Conservation (phyloP, 2,329 filamentous ascomycete genomes). For the Ophiostoma perfectum region DNA sequence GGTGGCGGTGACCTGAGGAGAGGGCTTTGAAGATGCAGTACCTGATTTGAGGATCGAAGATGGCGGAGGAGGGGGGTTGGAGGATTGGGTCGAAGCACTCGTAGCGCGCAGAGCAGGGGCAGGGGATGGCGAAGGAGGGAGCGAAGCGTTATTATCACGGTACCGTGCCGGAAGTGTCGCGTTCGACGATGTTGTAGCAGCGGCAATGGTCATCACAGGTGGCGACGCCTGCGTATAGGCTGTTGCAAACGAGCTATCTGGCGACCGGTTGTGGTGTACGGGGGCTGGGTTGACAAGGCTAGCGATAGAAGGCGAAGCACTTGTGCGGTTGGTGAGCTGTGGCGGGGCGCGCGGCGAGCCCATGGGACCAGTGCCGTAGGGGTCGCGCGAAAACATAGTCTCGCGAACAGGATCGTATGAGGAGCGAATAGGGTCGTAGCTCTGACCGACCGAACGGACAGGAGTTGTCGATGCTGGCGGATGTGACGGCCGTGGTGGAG, state of each 20-base stretch:
- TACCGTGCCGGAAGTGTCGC: conserved; percentile 4
- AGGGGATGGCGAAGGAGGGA: conserved; percentile 31
- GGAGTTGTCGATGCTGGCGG: conserved; percentile 36
- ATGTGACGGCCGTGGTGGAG: conserved; percentile 39
- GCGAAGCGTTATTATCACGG: conserved; percentile 20
- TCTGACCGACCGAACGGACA: conserved; percentile 66
- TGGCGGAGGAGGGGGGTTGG: not conserved
- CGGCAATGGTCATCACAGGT: conserved; percentile 28
- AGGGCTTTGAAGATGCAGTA: not conserved
- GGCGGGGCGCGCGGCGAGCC: conserved; percentile 48
- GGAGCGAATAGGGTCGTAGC: conserved; percentile 82
- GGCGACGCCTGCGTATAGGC: conserved; percentile 35
- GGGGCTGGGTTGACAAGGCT: conserved; percentile 69
- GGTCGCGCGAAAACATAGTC: conserved; percentile 52
- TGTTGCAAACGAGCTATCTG: conserved; percentile 28
- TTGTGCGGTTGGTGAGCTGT: conserved; percentile 63
- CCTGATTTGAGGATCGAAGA: not conserved
- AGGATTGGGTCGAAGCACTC: conserved; percentile 15
- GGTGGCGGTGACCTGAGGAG: conserved; percentile 12
- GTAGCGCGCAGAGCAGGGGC: conserved; percentile 29
- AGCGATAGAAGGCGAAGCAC: conserved; percentile 84
- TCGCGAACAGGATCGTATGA: conserved; percentile 61
- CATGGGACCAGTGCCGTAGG: conserved; percentile 42
- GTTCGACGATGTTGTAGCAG: conserved; percentile 27
- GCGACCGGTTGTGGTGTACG: conserved; percentile 31